Evolutionary conservation across 306 rosid species (phyloP).

Genomic region (Carpinus viminea): DNA sequence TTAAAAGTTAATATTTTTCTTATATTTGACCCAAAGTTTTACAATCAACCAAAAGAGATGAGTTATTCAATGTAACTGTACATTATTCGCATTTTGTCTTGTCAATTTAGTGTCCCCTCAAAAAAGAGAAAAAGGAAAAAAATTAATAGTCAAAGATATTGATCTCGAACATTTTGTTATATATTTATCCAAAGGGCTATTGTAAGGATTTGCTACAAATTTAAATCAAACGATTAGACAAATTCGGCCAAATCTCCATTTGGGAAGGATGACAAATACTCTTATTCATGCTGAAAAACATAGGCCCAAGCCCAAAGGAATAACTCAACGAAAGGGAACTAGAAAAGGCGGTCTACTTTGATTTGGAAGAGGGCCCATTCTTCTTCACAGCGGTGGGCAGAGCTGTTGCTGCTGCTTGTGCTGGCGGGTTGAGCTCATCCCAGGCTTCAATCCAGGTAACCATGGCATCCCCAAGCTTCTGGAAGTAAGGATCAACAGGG

Average conservation of each 20-base stretch:
- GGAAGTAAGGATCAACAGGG: slow-evolving; percentile 42
- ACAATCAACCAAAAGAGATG: too few species aligned
- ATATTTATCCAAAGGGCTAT: background rate
- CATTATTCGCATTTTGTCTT: too few species aligned
- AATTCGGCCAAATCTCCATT: background rate
- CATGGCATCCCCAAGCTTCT: slow-evolving; percentile 68
- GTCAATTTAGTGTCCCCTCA: too few species aligned
- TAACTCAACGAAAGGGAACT: background rate
- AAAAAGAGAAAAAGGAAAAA: too few species aligned
- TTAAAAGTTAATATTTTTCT: too few species aligned
- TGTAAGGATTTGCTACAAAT: background rate
- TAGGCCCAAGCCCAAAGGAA: background rate
- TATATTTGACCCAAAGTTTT: too few species aligned
- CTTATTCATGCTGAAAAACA: background rate
- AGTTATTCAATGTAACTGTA: too few species aligned
- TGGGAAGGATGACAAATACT: background rate
- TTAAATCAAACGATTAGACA: background rate
- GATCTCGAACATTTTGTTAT: background rate
- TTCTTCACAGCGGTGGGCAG: background rate
- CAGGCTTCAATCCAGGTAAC: slow-evolving; percentile 80
- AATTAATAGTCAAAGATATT: background rate
- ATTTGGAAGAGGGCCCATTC: background rate
- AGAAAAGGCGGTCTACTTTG: background rate
- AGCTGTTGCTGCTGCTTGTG: background rate
- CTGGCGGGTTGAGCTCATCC: slow-evolving; percentile 66